A percentile compares a stretch with the other conserved stretches of the same genome.
Evolutionary conservation across 441 rosid species (phyloP).

Genomic region (Pelargonium citronellum): DNA sequence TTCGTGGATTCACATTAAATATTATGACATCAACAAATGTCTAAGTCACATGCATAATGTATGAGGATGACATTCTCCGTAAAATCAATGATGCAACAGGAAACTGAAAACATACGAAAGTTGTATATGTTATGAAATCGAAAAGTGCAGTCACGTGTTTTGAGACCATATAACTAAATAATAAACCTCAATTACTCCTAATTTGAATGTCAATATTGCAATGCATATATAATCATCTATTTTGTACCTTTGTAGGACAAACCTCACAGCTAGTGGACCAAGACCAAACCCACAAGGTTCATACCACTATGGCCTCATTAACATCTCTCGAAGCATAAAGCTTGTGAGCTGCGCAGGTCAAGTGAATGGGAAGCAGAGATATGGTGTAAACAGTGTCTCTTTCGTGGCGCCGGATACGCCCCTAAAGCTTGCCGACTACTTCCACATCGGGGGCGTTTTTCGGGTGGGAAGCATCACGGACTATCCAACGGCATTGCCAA

Average conservation of each 20-base stretch:
- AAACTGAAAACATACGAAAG: too few species aligned
- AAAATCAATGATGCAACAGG: too few species aligned
- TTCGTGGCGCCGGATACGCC: constrained; percentile 54
- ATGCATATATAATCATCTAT: not conserved
- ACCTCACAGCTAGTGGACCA: constrained; percentile 64
- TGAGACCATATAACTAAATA: too few species aligned
- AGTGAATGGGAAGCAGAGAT: constrained; percentile 48
- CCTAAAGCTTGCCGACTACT: constrained; percentile 58
- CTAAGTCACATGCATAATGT: too few species aligned
- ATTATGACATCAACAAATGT: too few species aligned
- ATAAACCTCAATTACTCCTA: too few species aligned
- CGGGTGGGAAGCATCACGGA: constrained; percentile 50
- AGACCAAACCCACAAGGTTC: constrained; percentile 74
- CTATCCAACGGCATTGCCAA: constrained; percentile 25
- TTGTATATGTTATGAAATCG: too few species aligned
- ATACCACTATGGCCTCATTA: constrained; percentile 56
- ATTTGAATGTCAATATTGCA: not conserved
- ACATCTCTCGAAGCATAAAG: constrained; percentile 42
- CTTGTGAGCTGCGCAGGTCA: constrained; percentile 43
- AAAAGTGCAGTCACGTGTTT: not conserved
- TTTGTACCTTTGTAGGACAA: constrained; percentile 39
- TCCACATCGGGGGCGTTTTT: constrained; percentile 49
- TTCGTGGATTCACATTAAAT: too few species aligned
- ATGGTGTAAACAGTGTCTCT: constrained; percentile 53
- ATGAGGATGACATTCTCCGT: too few species aligned